phyloP scores from a whole-genome alignment of 108 stramenopile genomes.

The Nitzschia palea region DNA sequence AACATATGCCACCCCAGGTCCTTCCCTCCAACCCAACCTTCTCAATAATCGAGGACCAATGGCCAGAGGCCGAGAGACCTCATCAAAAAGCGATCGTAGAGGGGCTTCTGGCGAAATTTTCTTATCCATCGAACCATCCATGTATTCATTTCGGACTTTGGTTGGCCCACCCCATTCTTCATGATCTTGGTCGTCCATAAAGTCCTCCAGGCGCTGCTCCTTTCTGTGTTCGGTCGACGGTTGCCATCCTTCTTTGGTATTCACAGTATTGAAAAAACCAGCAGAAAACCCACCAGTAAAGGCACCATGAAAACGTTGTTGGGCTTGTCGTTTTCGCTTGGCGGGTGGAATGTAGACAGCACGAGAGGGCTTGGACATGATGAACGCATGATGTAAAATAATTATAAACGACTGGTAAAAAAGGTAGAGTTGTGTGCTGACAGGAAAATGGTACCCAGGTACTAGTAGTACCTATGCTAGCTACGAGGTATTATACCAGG shows the following conservation, averaged over 20 bases:
- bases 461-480: too few relatives aligned
- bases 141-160: constrained; percentile 30
- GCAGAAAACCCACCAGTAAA: constrained; percentile 88
- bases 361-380: background rate
- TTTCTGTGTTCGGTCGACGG: constrained; percentile 41
- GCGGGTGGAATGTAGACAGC: constrained; percentile 28
- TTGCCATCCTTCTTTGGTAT: constrained; percentile 80
- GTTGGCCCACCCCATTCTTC: constrained; percentile 60
- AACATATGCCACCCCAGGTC: constrained; percentile 49
- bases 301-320: constrained; percentile 61
- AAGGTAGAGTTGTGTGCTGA: too few relatives aligned
- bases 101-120: constrained; percentile 3
- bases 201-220: constrained; percentile 47
- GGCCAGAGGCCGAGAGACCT: constrained; percentile 19
- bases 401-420: too few relatives aligned
- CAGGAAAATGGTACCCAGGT: too few relatives aligned
- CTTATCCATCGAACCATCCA: background rate
- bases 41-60: constrained; percentile 61
- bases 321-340: constrained; percentile 9
- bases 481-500: too few relatives aligned
- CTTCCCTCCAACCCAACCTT: constrained; percentile 63
- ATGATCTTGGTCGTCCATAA: constrained; percentile 71
- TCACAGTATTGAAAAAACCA: constrained; percentile 88
- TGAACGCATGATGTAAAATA: too few relatives aligned
- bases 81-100: background rate